These are phyloP conservation scores for Actinidia arguta DNA, from an alignment of 179 eudicot genomes.

Conservation along the genomic window DNA sequence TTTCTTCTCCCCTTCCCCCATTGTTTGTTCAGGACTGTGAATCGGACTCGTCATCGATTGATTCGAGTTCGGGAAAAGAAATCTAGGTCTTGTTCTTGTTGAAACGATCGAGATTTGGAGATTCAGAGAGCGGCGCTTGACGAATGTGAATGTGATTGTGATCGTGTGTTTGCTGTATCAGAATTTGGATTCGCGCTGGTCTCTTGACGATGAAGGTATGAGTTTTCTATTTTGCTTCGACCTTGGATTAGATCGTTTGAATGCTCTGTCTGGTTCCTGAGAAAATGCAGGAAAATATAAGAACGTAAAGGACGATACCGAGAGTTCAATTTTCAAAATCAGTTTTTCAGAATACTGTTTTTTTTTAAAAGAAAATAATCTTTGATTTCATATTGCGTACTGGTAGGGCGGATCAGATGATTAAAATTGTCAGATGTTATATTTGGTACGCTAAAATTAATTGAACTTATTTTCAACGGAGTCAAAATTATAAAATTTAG, in stretches of 20 bases:
- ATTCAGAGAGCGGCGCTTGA: slow-evolving; percentile 31
- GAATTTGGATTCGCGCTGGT: slow-evolving; percentile 39
- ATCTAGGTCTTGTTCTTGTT: slow-evolving; percentile 18
- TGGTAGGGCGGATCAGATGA: too few species aligned
- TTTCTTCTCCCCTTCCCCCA: too few species aligned
- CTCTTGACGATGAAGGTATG: slow-evolving; percentile 83
- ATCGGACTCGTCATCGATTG: slow-evolving; percentile 27
- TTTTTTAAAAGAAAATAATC: too few species aligned
- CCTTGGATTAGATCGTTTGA: neutral
- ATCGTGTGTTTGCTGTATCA: slow-evolving; percentile 33
- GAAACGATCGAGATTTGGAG: slow-evolving; percentile 49
- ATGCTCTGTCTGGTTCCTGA: neutral
- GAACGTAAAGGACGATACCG: neutral
- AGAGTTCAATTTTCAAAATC: too few species aligned
- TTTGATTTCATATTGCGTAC: too few species aligned
- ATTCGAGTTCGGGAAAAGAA: slow-evolving; percentile 6
- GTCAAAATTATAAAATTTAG: too few species aligned
- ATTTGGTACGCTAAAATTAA: too few species aligned
- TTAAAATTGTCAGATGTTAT: too few species aligned
- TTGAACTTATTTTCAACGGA: too few species aligned
- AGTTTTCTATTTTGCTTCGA: neutral
- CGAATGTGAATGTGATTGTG: slow-evolving; percentile 35
- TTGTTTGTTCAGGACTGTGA: too few species aligned
- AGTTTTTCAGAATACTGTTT: too few species aligned
- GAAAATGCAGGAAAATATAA: neutral